These are phyloP conservation scores for Lentinula detonsa DNA, from an alignment of 768 basidiomycete genomes.

Conservation along the genomic window DNA sequence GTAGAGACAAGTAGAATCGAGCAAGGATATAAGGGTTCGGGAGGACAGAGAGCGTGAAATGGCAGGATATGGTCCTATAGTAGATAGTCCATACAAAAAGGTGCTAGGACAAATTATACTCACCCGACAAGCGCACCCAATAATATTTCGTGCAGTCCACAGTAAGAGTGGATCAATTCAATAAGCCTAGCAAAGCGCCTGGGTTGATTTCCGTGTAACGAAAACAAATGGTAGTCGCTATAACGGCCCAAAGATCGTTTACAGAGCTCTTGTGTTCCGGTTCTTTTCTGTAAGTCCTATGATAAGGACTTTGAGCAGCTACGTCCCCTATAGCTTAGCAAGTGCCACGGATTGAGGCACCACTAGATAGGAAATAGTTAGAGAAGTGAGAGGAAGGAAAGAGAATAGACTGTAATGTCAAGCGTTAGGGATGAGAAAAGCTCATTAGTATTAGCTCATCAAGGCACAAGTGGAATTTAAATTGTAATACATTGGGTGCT, in stretches of 20 bases:
- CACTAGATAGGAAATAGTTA: not conserved
- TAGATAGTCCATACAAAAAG: too few relatives aligned
- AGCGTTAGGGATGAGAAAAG: not conserved
- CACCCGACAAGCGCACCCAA: not conserved
- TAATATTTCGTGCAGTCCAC: not conserved
- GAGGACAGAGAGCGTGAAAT: too few relatives aligned
- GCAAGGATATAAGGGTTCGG: too few relatives aligned
- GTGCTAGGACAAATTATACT: too few relatives aligned
- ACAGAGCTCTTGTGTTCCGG: not conserved
- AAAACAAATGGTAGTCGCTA: not conserved
- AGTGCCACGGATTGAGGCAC: not conserved
- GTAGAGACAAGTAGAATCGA: too few relatives aligned
- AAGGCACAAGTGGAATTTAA: not conserved
- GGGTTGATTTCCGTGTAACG: not conserved
- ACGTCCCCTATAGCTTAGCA: not conserved
- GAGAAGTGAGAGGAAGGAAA: not conserved
- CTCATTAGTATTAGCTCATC: not conserved
- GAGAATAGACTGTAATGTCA: not conserved
- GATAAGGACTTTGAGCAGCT: not conserved
- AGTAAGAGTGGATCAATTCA: not conserved
- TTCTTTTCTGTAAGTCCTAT: not conserved
- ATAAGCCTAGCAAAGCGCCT: not conserved
- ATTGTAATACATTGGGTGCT: too few relatives aligned
- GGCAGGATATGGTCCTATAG: too few relatives aligned
- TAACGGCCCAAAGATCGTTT: not conserved